Conservation (phyloP, 2,329 filamentous ascomycete genomes). For the Passalora sequoiae region DNA sequence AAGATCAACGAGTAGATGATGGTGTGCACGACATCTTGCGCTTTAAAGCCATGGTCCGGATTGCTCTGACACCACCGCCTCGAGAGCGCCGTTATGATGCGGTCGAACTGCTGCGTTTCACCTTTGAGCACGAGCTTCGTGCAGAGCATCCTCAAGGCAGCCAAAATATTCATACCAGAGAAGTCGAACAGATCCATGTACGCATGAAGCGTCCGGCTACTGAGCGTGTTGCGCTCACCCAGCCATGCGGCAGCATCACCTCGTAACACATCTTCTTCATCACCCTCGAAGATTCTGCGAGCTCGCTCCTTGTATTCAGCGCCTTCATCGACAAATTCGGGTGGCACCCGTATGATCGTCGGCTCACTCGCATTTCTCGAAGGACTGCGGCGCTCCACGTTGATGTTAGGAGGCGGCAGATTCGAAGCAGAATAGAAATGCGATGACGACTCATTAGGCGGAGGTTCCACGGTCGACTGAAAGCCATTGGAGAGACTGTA, state of each 20-base stretch:
- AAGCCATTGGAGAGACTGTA: slow-evolving; percentile 9
- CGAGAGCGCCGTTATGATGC: slow-evolving; percentile 84
- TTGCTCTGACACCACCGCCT: slow-evolving; percentile 92
- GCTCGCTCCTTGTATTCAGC: slow-evolving; percentile 73
- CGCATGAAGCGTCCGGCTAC: slow-evolving; percentile 57
- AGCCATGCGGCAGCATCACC: slow-evolving; percentile 81
- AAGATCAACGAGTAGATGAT: slow-evolving; percentile 95
- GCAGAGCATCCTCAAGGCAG: slow-evolving; percentile 74
- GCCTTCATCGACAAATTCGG: slow-evolving; percentile 21
- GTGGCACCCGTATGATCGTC: slow-evolving; percentile 17
- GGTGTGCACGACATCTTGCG: slow-evolving; percentile 88
- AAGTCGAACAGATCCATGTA: slow-evolving; percentile 96
- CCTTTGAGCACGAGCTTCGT: slow-evolving; percentile 75
- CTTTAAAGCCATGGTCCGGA: slow-evolving; percentile 85
- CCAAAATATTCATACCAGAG: slow-evolving; percentile 70
- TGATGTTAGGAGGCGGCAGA: slow-evolving; percentile 34
- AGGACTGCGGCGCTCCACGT: slow-evolving; percentile 45
- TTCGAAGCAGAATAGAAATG: slow-evolving; percentile 20
- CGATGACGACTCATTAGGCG: slow-evolving; percentile 5
- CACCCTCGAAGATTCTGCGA: slow-evolving; percentile 75
- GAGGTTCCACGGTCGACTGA: not conserved
- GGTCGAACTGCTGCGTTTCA: slow-evolving; percentile 94
- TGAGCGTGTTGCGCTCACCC: slow-evolving; percentile 60
- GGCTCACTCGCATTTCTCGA: slow-evolving; percentile 31
- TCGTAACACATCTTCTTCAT: slow-evolving; percentile 73